These are phyloP conservation scores for Solanum hybrid DNA, from an alignment of 305 asterid species.

Conservation along the genomic window DNA sequence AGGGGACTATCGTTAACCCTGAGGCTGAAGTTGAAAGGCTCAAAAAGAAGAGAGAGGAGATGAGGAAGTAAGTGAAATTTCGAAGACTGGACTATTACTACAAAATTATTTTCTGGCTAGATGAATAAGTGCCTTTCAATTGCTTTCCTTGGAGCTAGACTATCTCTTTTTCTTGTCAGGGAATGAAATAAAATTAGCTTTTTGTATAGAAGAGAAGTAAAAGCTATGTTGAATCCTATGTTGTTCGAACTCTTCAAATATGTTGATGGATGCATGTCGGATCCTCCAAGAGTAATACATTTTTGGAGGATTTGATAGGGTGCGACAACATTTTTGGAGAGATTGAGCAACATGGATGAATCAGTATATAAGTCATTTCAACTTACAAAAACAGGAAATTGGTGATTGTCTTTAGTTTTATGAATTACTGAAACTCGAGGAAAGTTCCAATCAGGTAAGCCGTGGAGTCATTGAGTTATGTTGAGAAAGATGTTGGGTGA, in stretches of 20 bases:
- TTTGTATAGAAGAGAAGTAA: not conserved
- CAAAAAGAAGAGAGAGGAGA: slow-evolving; percentile 66
- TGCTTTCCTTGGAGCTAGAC: not conserved
- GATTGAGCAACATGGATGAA: not conserved
- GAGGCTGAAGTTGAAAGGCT: slow-evolving; percentile 82
- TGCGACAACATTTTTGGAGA: not conserved
- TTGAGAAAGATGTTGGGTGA: not conserved
- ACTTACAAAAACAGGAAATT: not conserved
- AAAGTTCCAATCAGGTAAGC: not conserved
- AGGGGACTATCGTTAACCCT: slow-evolving; percentile 33
- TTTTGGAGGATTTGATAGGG: not conserved
- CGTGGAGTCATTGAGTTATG: not conserved
- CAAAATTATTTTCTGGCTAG: not conserved
- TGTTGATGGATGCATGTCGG: not conserved
- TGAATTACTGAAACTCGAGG: not conserved
- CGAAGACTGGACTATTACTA: not conserved
- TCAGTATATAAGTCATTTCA: not conserved
- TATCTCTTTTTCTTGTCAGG: not conserved
- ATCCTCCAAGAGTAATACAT: not conserved
- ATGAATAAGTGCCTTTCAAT: not conserved
- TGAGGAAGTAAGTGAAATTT: slow-evolving; percentile 45
- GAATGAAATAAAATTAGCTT: not conserved
- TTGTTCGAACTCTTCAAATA: not conserved
- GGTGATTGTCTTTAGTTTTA: not conserved
- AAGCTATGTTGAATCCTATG: not conserved